Base-by-base conservation (phyloP, 768 basidiomycete species). In the Rhodosporidiobolus sp. region DNA sequence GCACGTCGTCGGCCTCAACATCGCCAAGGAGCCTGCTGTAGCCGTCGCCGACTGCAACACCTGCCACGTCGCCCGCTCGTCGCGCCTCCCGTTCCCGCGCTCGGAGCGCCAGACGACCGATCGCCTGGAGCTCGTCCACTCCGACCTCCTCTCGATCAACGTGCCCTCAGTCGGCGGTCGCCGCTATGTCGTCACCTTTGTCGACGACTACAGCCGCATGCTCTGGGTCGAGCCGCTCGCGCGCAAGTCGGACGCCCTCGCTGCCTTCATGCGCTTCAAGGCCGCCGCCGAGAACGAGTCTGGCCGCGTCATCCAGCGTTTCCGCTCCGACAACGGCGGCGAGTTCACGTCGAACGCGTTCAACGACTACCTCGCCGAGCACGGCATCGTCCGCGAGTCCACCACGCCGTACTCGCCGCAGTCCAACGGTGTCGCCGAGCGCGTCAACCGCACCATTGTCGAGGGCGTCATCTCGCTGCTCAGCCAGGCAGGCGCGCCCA, bases 241-340 rank as follows among this genome's bases (percentile, higher is more conserved):
- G 1, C n/a, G 67, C 9, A 78, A 79, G 55, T 68, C 53, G 2
- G 67, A 79, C 2, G 72, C 70, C 1, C 43, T 75, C 2, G 3
- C 5, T 0, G 59, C 67, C 30, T 73, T 77, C 28, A 73, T 75
- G 19, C 57, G 53, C 0, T 78, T 77, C 73, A n/a, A 79, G 24
- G 57, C 67, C 0, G 52, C 61, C 0, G 58, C 62, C 0, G 74
- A 80, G 60, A 54, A 64, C 2, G 52, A 77, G 26, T 76, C 73
- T 0, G 76, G 79, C 3, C 22, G 65, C 19, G 4, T 34, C 1
- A 43, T 79, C 19, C 78, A 81, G 50, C 43, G 45, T 32, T 65
- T 81, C 5, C 68, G 70, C 19, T 65, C 53, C 10, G 76, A 82
- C 63, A 72, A 75, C 45, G 78, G 80, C 14, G 74, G 78, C 1